Conservation (phyloP, 345 rosid genomes). For the Eucalyptus erythrocorys region DNA sequence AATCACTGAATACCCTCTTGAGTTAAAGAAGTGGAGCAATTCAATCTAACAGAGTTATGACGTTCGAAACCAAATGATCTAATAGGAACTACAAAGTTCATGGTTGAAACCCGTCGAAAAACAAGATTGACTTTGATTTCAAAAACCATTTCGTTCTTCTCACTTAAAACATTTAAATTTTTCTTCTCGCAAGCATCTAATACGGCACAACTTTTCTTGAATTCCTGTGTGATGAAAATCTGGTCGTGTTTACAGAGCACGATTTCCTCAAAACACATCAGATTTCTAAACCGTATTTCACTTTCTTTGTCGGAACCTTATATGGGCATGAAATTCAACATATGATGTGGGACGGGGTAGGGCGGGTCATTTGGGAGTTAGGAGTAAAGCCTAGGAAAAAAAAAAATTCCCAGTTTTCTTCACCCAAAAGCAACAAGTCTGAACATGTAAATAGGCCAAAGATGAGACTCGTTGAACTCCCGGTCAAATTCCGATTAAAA, state of each 20-base stretch:
- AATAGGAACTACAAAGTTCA: background rate
- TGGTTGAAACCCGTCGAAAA: rapidly evolving
- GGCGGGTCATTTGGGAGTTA: background rate
- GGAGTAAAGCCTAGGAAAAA: background rate
- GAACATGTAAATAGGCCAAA: background rate
- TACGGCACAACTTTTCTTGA: background rate
- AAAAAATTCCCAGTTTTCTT: background rate
- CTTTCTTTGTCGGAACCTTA: background rate
- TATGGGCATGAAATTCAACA: background rate
- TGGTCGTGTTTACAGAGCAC: background rate
- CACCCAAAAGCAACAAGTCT: background rate
- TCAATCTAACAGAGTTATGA: background rate
- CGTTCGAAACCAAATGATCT: background rate
- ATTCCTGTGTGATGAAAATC: background rate
- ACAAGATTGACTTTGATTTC: background rate
- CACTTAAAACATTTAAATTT: background rate
- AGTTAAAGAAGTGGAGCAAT: background rate
- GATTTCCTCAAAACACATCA: background rate
- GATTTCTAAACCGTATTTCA: background rate
- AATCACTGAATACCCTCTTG: rapidly evolving
- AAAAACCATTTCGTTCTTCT: background rate
- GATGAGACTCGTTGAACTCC: background rate
- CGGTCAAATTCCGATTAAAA: background rate
- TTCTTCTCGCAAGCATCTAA: background rate
- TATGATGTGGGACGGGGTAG: background rate